phyloP scores from a whole-genome alignment of 352 stramenopile species.

The Thalassiosira exigua region DNA sequence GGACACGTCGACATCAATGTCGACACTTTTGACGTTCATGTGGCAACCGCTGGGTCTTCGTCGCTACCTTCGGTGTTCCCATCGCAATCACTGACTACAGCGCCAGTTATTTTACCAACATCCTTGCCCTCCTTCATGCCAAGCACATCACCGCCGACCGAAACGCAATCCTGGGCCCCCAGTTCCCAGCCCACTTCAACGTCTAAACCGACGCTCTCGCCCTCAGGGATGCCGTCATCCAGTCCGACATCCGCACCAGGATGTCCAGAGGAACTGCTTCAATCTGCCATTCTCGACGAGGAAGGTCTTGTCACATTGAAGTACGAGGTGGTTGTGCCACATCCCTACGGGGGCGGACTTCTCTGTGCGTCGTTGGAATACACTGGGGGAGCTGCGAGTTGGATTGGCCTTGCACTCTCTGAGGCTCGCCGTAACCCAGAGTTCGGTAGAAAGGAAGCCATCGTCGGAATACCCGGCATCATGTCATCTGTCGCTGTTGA shows the following conservation, averaged over 20 bases:
- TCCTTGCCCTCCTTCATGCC: not conserved
- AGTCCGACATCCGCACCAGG: constrained; percentile 29
- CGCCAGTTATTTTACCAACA: too few relatives aligned
- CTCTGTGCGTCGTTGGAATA: constrained; percentile 51
- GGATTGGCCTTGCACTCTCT: constrained; percentile 53
- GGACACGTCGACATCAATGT: too few relatives aligned
- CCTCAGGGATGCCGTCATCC: constrained; percentile 28
- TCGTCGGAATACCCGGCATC: constrained; percentile 56
- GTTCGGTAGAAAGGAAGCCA: constrained; percentile 56
- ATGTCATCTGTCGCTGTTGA: constrained; percentile 19
- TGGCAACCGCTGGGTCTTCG: too few relatives aligned
- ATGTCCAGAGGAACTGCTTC: constrained; percentile 41
- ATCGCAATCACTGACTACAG: too few relatives aligned
- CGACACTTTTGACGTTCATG: too few relatives aligned
- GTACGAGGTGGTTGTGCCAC: constrained; percentile 39
- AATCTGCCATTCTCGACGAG: constrained; percentile 27
- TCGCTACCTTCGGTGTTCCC: too few relatives aligned
- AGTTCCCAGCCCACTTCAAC: constrained; percentile 13
- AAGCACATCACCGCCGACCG: not conserved
- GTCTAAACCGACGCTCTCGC: constrained; percentile 9
- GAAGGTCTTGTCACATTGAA: constrained; percentile 37
- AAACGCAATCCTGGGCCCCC: not conserved
- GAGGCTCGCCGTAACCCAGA: constrained; percentile 39
- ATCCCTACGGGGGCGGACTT: constrained; percentile 19
- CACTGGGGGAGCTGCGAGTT: constrained; percentile 29